Conservation (phyloP, 441 rosid species). For the Erysimum cheiri region DNA sequence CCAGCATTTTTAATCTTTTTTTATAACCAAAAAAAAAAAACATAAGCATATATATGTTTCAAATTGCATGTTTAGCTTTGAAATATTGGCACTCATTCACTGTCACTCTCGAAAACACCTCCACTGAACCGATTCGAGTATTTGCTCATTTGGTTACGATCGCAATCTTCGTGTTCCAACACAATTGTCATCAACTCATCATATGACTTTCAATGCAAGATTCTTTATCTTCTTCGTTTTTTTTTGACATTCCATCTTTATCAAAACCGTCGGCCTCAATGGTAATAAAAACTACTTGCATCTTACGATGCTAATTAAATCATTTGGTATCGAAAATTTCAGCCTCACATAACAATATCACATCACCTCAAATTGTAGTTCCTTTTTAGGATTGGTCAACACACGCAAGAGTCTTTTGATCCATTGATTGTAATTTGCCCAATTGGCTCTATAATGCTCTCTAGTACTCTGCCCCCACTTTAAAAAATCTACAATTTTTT, state of each 20-base stretch:
- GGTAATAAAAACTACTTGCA: neutral
- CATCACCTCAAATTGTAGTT: neutral
- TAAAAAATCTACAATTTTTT: neutral
- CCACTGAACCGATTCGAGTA: neutral
- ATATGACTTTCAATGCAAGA: neutral
- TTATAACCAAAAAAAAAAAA: neutral
- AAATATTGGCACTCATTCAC: neutral
- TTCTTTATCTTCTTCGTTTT: neutral
- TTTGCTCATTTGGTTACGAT: neutral
- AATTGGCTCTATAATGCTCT: neutral
- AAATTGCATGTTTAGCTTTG: neutral
- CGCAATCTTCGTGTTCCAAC: neutral
- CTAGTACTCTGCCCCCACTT: neutral
- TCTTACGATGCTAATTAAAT: neutral
- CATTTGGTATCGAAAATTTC: neutral
- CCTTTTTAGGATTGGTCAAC: neutral
- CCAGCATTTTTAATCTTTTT: neutral
- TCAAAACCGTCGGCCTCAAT: neutral
- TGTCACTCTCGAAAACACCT: neutral
- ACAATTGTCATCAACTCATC: neutral
- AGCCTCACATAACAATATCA: neutral
- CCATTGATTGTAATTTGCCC: neutral
- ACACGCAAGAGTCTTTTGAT: conserved; percentile 4
- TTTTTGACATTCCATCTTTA: neutral
- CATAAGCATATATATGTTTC: neutral